Base-by-base conservation (phyloP, 2,329 filamentous ascomycete species). In the Ophiosphaerella korrae region DNA sequence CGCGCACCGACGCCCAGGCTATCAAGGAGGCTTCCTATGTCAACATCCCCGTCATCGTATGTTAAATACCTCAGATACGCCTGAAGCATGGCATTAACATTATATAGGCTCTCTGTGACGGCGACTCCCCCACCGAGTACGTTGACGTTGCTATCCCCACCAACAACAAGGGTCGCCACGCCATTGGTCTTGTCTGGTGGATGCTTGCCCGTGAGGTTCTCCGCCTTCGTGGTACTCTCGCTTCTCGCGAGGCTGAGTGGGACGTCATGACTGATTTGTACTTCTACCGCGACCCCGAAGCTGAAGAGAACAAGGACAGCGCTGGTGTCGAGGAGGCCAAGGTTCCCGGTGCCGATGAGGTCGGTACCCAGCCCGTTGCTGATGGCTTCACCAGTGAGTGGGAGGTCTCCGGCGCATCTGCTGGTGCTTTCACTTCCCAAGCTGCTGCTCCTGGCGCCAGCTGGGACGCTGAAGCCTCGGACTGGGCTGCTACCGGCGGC, bases 11-110 rank as follows among this genome's bases (percentile, higher is more conserved):
- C 75, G 91, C 94, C 78, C 94, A 99, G 88, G 94, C 94, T 76
- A 99, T 99, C 88, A 97, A 97, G 89, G 94, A 99, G 86, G 94
- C 95, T 78, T 94, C 89, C 77, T 99, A 99, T 83, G 94, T 99
- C 84, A 99, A 99, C 88, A 97, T 99, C 78, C 94, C 94, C 77
- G 94, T 99, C 81, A 97, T 99, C 75, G 71, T 73, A 59, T 49
- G 70, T 52, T 44, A 7, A 34, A 8, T 3, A 16, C 4, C 5
- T 37, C 4, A 9, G 18, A 45, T 37, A 16, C 16, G 18, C 13
- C 21, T 13, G 5, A 3, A 23, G 32, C 5, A 24, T 36, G 23
- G 9, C 31, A 45, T 53, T 68, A 53, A 62, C 43, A 21, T 13
- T 43, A 11, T 12, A n/a, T 32, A 50, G 70, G 94, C 92, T 74